A percentile compares a stretch with the other conserved stretches of the same genome.
Evolutionary conservation across 140 eudicot genomes (phyloP).

Genomic region (Senecio squalidus): DNA sequence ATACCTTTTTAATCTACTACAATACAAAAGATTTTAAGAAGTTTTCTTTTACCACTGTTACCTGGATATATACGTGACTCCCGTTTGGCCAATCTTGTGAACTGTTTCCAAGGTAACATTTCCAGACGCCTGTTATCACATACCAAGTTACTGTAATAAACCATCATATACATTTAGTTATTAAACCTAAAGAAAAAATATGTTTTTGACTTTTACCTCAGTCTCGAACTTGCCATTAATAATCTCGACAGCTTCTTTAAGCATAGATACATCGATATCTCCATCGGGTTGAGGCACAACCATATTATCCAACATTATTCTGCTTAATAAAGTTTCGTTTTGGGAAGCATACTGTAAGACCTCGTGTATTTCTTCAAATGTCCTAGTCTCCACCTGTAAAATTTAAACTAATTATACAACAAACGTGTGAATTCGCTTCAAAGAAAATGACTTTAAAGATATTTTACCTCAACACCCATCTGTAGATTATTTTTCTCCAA

Average conservation of each 20-base stretch:
- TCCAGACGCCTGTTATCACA: conserved; percentile 75
- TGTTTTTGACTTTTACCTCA: conserved; percentile 43
- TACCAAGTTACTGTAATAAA: conserved; percentile 5
- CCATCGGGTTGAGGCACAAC: conserved; percentile 78
- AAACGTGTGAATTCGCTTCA: neutral
- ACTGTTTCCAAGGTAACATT: conserved; percentile 94
- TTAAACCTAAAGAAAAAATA: neutral
- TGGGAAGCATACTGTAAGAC: conserved; percentile 62
- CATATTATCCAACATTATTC: conserved; percentile 98
- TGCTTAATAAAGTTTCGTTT: conserved; percentile 49
- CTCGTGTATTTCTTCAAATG: conserved; percentile 81
- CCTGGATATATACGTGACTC: conserved; percentile 96
- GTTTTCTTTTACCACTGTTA: neutral
- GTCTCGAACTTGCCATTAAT: conserved; percentile 75
- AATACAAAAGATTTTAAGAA: neutral
- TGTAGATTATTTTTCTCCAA: conserved; percentile 66
- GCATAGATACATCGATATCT: conserved; percentile 88
- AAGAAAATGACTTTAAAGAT: neutral
- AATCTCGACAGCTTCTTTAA: conserved; percentile 72
- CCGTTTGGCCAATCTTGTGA: conserved; percentile 87
- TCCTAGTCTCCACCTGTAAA: conserved; percentile 82
- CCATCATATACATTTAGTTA: neutral
- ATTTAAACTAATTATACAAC: neutral
- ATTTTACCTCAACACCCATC: conserved; percentile 83
- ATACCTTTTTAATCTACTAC: neutral